Conservation (phyloP, 2,329 filamentous ascomycete genomes). For the Cladophialophora immunda region DNA sequence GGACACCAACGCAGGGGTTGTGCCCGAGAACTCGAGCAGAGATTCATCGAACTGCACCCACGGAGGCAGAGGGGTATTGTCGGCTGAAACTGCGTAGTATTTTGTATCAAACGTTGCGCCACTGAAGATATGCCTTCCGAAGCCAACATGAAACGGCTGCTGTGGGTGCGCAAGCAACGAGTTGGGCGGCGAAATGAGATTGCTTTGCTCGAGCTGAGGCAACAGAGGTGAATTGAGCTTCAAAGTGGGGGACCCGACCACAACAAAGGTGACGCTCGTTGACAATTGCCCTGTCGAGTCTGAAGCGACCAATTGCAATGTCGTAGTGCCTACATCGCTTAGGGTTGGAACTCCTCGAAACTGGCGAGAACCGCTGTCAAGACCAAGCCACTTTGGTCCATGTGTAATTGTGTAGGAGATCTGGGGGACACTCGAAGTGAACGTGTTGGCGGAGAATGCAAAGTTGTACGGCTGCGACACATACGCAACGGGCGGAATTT, state of each 20-base stretch:
- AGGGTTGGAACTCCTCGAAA: slow-evolving; percentile 74
- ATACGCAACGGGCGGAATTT: slow-evolving; percentile 81
- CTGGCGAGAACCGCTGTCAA: slow-evolving; percentile 71
- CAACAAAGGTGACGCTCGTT: slow-evolving; percentile 74
- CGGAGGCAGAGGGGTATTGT: slow-evolving; percentile 83
- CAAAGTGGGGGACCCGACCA: slow-evolving; percentile 62
- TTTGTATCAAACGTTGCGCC: slow-evolving; percentile 62
- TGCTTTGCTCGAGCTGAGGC: slow-evolving; percentile 48
- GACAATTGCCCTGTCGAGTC: slow-evolving; percentile 70
- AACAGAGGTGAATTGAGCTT: slow-evolving; percentile 47
- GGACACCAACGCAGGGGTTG: slow-evolving; percentile 70
- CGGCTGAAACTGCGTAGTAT: slow-evolving; percentile 79
- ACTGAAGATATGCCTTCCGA: slow-evolving; percentile 75
- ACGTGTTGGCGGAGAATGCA: slow-evolving; percentile 67
- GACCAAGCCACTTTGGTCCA: slow-evolving; percentile 76
- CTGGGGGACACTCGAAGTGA: slow-evolving; percentile 64
- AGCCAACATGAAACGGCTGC: slow-evolving; percentile 70
- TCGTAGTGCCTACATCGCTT: slow-evolving; percentile 65
- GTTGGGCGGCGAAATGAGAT: slow-evolving; percentile 50
- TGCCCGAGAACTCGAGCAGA: slow-evolving; percentile 74
- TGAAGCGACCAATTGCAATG: slow-evolving; percentile 73
- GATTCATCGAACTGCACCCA: slow-evolving; percentile 79
- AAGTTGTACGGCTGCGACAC: slow-evolving; percentile 63
- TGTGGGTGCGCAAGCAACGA: slow-evolving; percentile 51
- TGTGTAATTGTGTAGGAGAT: slow-evolving; percentile 73